Conservation (phyloP, 805 yeast genomes). For the Kluyveromyces lactis region DNA sequence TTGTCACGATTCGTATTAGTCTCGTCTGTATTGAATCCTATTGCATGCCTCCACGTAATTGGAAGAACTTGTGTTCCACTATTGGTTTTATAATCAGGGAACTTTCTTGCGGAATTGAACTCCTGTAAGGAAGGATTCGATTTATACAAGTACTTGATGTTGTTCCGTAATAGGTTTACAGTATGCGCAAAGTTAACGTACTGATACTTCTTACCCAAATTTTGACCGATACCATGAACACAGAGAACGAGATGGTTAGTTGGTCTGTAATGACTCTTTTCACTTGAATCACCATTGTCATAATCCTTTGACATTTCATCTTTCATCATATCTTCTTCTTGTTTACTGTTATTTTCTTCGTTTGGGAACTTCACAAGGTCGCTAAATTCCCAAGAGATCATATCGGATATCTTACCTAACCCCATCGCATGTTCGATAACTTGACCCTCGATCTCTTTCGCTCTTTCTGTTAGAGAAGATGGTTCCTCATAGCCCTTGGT, state of each 20-base stretch:
- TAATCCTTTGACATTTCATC: slow-evolving; percentile 45
- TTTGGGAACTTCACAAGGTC: slow-evolving; percentile 8
- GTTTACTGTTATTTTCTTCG: slow-evolving; percentile 3
- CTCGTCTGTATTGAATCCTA: slow-evolving; percentile 46
- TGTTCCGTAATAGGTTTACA: slow-evolving; percentile 53
- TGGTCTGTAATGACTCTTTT: slow-evolving; percentile 34
- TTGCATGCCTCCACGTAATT: slow-evolving; percentile 80
- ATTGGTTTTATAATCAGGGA: slow-evolving; percentile 37
- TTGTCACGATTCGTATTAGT: slow-evolving; percentile 36
- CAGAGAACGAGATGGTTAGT: slow-evolving; percentile 63
- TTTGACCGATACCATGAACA: slow-evolving; percentile 93
- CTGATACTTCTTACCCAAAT: slow-evolving; percentile 67
- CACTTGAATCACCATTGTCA: slow-evolving; percentile 37
- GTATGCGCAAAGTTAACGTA: slow-evolving; percentile 84
- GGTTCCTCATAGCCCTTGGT: slow-evolving; percentile 38
- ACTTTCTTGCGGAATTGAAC: slow-evolving; percentile 35
- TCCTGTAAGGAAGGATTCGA: slow-evolving; percentile 34
- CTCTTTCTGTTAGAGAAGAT: slow-evolving; percentile 12
- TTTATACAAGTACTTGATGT: slow-evolving; percentile 43
- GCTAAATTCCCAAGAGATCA: slow-evolving; percentile 17
- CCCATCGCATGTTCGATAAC: slow-evolving; percentile 10
- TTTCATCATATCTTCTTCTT: slow-evolving; percentile 28
- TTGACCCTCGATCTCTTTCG: slow-evolving; percentile 28
- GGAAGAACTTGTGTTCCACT: slow-evolving; percentile 79
- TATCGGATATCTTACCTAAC: slow-evolving; percentile 15